Percentiles rank a stretch among this genome's conserved stretches.
These are phyloP conservation scores for Apiotrichum porosum DNA, from an alignment of 1,284 basidiomycete species.

Conservation along the genomic window DNA sequence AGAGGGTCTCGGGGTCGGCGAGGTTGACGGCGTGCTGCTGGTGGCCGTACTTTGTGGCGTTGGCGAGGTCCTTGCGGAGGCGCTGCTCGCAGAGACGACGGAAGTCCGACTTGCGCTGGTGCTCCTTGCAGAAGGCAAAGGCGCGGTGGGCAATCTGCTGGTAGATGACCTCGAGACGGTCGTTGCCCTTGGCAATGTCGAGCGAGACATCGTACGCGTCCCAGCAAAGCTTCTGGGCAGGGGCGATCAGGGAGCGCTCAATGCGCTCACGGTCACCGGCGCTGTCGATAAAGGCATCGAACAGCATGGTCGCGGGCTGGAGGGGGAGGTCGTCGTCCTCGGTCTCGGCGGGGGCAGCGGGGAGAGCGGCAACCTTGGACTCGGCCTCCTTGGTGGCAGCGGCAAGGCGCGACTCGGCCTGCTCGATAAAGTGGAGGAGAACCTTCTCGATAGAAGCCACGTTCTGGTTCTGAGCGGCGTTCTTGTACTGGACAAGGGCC, in stretches of 20 bases:
- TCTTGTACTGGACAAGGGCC: constrained; percentile 88
- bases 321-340: constrained; percentile 44
- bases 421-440: constrained; percentile 80
- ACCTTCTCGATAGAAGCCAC: constrained; percentile 89
- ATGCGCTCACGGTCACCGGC: constrained; percentile 89
- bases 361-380: constrained; percentile 77
- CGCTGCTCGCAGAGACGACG: constrained; percentile 88
- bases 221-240: constrained; percentile 98
- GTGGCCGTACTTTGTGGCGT: constrained; percentile 92
- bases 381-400: constrained; percentile 71
- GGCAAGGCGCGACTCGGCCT: constrained; percentile 80
- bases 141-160: constrained; percentile 96
- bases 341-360: constrained; percentile 53
- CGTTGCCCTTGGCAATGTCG: constrained; percentile 96
- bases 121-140: constrained; percentile 91
- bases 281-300: constrained; percentile 43
- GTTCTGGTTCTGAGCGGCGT: constrained; percentile 88
- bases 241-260: constrained; percentile 90
- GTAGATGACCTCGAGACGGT: constrained; percentile 87
- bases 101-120: constrained; percentile 95
- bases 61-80: constrained; percentile 87
- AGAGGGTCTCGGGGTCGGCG: constrained; percentile 89
- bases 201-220: constrained; percentile 95
- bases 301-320: constrained; percentile 43
- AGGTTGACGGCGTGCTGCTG: constrained; percentile 98